Evolutionary conservation across 306 rosid species (phyloP), one percentile per base, ranked within the genome.

Genomic region (Lotus japonicus): DNA sequence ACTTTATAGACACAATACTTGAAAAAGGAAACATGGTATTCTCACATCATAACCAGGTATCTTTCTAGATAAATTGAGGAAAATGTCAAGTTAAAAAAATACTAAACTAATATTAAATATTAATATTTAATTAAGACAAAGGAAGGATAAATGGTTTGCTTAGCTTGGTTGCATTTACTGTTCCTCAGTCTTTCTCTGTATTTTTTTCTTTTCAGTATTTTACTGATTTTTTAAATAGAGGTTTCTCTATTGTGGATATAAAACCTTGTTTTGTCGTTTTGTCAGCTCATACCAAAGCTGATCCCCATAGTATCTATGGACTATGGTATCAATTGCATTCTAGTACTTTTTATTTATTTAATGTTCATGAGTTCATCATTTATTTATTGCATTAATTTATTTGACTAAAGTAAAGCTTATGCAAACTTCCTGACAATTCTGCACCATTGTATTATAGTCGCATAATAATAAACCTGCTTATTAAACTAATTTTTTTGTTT

Each of bases 181-280:
- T 11, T n/a, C 35, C 10, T 16, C 5, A 31, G n/a, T 39, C 43
- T 49, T 8, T 58, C 7, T 8, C 18, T 21, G 8, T 53, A 31
- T 70, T 71, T 14, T 64, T 41, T 11, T 19, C n/a, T n/a, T 50
- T 33, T 31, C 58, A 23, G 52, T 3, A 21, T 14, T 35, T 31
- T 56, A 28, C 9, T 10, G 11, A 41, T 41, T 1, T n/a, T 46
- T 38, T 64, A 12, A 21, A 42, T 36, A 50, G 3, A 49, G 45
- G 46, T 38, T 9, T 35, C 9, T 55, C n/a, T n/a, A n/a, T n/a
- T 28, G 76, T 36, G 23, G 64, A 41, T 11, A 15, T 39, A 26
- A 56, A 62, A 67, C 66, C 61, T 11, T 42, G 42, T 44, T 70
- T 79, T 70, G 87, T 77, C 74, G 83, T 68, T 60, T 80, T n/a